phyloP scores from a whole-genome alignment of 75 land plant species.

The Selaginella moellendorffii region DNA sequence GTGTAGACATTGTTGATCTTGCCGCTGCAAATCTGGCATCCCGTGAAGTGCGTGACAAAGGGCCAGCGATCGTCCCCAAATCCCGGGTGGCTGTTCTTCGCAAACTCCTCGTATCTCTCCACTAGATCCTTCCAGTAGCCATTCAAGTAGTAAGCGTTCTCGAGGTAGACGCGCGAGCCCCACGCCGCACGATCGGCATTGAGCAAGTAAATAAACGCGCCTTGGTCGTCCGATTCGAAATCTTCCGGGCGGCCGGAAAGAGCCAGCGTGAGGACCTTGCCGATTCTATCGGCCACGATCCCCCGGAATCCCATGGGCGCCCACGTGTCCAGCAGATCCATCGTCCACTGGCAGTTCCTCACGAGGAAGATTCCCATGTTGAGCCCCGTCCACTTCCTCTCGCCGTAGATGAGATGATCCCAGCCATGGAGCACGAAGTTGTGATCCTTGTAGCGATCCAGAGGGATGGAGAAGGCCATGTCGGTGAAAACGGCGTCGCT shows the following conservation, averaged over 20 bases:
- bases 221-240: constrained; percentile 6
- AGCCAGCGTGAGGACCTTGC: constrained; percentile 4
- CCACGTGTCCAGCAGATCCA: constrained; percentile 16
- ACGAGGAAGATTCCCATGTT: constrained; percentile 16
- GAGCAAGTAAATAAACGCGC: constrained; percentile 3
- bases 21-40: constrained; percentile 11
- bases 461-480: constrained; percentile 14
- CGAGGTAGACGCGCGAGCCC: not conserved
- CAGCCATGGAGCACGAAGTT: constrained; percentile 21
- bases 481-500: constrained; percentile 20
- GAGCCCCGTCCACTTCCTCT: constrained; percentile 17
- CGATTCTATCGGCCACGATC: not conserved
- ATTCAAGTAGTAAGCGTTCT: not conserved
- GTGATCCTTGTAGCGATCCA: constrained; percentile 14
- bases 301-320: constrained; percentile 5
- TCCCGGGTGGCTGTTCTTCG: not conserved
- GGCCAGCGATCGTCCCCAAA: not conserved
- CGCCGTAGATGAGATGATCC: constrained; percentile 9
- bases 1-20: constrained; percentile 9
- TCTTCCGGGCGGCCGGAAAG: not conserved
- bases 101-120: not conserved
- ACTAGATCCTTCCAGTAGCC: constrained; percentile 1
- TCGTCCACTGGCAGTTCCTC: constrained; percentile 20
- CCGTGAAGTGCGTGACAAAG: constrained; percentile 5
- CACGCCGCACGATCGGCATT: constrained; percentile 1